Base-by-base conservation (phyloP, 2,329 filamentous ascomycete species). In the Alternaria ethzedia region DNA sequence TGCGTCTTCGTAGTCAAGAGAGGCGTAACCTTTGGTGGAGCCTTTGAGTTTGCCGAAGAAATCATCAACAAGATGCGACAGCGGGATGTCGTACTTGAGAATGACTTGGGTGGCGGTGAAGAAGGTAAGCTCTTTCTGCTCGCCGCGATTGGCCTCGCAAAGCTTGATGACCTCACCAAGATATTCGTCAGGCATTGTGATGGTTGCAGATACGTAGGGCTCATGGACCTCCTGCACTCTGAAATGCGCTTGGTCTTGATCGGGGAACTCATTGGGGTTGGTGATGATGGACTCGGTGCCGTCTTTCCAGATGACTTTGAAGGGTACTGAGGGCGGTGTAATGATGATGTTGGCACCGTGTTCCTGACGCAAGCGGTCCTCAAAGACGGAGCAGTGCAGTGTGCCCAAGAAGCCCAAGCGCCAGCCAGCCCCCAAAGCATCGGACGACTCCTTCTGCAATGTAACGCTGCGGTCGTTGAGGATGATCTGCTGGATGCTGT, bases 11-110 rank as follows among this genome's bases (percentile, higher is more conserved):
- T 99, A 99, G 79, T 99, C 96, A 6, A 99, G 87, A 36, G 92
- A 96, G 0, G 96, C 96, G 73, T 99, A 99, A 11, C 96, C 96
- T 79, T 97, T 97, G 57, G 94, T 97, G 0, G 89, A 87, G 41
- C 94, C 93, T 80, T 99, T 99, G 57, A 99, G 85, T 80, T 97
- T 97, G 56, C 96, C 96, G 78, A 99, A 99, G 76, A 99, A 91
- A 80, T 99, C 96, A 72, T 98, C 96, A 1, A 99, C 96, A 5
- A 99, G 85, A 57, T 97, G 93, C 2, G 94, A 89, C 1, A 97
- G 86, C 0, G 96, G 96, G 2, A 99, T 82, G 56, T 94, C 89
- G 78, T 99, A 99, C 74, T 95, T 95, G 32, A 99, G 83, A 66
- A 99, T 98, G 61, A 98, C 95, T 80, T 99, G 96, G 0, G 90